Evolutionary conservation across 495 filamentous ascomycete species (phyloP).

Genomic region (Cercophora sp.): DNA sequence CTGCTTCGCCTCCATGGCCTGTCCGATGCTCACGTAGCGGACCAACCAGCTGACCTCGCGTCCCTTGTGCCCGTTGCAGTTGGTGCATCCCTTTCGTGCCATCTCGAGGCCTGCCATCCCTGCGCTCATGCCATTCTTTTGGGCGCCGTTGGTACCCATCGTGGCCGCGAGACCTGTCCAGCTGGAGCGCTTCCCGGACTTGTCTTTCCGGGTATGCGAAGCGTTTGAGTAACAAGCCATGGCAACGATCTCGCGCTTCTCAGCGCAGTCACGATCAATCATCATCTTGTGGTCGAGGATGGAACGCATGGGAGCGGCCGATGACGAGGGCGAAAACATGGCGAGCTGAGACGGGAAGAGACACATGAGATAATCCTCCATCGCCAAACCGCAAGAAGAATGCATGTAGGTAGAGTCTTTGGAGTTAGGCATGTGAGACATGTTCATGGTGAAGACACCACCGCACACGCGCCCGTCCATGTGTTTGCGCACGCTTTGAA

Average conservation of each 20-base stretch:
- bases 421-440: neutral
- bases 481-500: constrained; percentile 29
- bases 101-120: constrained; percentile 29
- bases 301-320: constrained; percentile 6
- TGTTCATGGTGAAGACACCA: constrained; percentile 32
- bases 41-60: constrained; percentile 28
- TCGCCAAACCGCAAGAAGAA: constrained; percentile 20
- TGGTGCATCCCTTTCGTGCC: constrained; percentile 25
- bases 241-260: constrained; percentile 38
- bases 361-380: constrained; percentile 26
- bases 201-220: neutral
- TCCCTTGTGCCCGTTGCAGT: constrained; percentile 22
- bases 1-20: neutral
- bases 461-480: constrained; percentile 34
- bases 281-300: constrained; percentile 23
- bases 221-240: constrained; percentile 22
- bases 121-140: constrained; percentile 23
- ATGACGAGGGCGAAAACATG: neutral
- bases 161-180: constrained; percentile 32
- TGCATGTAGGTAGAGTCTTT: neutral
- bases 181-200: constrained; percentile 29
- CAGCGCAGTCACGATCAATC: constrained; percentile 34
- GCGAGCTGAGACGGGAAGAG: constrained; percentile 26
- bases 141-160: neutral
- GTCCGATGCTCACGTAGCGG: constrained; percentile 15